phyloP scores from a whole-genome alignment of 306 rosid genomes.

The Potentilla sterilis region DNA sequence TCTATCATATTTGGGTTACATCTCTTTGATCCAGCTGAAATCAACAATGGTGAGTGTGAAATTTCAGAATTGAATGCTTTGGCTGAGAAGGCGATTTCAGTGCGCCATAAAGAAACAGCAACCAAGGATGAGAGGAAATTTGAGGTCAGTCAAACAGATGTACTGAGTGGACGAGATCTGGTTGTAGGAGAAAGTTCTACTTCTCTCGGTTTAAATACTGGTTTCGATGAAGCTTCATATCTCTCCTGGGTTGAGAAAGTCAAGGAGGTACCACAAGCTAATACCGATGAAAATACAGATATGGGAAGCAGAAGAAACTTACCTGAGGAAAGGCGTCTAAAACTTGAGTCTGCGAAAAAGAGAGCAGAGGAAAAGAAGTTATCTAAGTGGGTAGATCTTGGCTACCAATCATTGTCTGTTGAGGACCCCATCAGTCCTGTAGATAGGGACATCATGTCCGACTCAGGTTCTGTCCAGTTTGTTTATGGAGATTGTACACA shows the following conservation, averaged over 20 bases:
- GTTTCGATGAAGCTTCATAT: slow-evolving; percentile 76
- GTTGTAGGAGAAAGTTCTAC: slow-evolving; percentile 37
- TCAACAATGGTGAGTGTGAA: slow-evolving; percentile 39
- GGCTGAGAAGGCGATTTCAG: slow-evolving; percentile 67
- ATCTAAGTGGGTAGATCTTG: slow-evolving; percentile 75
- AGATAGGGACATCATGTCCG: slow-evolving; percentile 43
- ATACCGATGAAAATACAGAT: slow-evolving; percentile 38
- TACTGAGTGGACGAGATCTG: slow-evolving; percentile 36
- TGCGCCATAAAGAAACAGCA: slow-evolving; percentile 41
- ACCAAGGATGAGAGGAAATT: slow-evolving; percentile 60
- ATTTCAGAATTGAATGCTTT: slow-evolving; percentile 54
- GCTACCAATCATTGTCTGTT: slow-evolving; percentile 66
- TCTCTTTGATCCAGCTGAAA: slow-evolving; percentile 56
- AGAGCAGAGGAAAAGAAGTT: slow-evolving; percentile 77
- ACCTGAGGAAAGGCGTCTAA: slow-evolving; percentile 48
- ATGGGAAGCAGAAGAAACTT: slow-evolving; percentile 40
- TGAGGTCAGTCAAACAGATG: slow-evolving; percentile 55
- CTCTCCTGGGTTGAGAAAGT: slow-evolving; percentile 84
- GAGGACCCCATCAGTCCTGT: slow-evolving; percentile 46
- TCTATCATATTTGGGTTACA: slow-evolving; percentile 80
- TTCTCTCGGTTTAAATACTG: slow-evolving; percentile 41
- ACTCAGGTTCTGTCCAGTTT: slow-evolving; percentile 74
- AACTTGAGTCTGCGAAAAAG: slow-evolving; percentile 68
- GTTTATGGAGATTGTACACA: slow-evolving; percentile 88
- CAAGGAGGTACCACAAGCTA: slow-evolving; percentile 61